Conservation (phyloP, 345 rosid genomes). For the Aethionema arabicum region DNA sequence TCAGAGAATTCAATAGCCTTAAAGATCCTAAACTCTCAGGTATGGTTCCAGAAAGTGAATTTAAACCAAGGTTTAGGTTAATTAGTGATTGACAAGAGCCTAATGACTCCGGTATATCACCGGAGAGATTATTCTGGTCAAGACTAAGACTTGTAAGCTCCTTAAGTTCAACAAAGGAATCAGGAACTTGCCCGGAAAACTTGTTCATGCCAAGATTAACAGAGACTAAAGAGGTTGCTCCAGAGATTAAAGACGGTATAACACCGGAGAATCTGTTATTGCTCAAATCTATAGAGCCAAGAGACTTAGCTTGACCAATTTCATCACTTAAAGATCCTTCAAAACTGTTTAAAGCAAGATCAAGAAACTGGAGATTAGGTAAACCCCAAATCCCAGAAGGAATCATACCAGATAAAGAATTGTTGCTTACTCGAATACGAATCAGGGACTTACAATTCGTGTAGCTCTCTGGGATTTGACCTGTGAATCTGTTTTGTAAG, state of each 20-base stretch:
- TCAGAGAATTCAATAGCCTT: constrained; percentile 55
- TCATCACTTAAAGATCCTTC: constrained; percentile 55
- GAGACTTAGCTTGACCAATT: constrained; percentile 59
- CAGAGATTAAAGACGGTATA: constrained; percentile 53
- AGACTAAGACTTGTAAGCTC: constrained; percentile 49
- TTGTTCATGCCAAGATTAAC: constrained; percentile 50
- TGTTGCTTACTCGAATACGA: constrained; percentile 65
- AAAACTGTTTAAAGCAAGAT: constrained; percentile 58
- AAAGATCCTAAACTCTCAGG: constrained; percentile 56
- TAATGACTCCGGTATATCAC: constrained; percentile 56
- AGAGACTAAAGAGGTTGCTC: constrained; percentile 53
- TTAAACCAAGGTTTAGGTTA: constrained; percentile 55
- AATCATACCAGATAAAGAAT: constrained; percentile 58
- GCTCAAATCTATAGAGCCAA: constrained; percentile 49
- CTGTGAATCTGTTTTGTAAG: constrained; percentile 65
- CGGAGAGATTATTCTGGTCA: constrained; percentile 52
- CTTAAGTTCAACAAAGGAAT: constrained; percentile 53
- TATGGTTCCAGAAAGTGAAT: constrained; percentile 60
- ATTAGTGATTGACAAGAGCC: constrained; percentile 55
- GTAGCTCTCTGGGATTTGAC: constrained; percentile 57
- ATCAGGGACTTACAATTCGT: constrained; percentile 51
- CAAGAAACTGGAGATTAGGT: constrained; percentile 59
- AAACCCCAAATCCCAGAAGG: constrained; percentile 77
- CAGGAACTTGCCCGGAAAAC: constrained; percentile 59
- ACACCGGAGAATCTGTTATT: constrained; percentile 61